These are phyloP conservation scores for Trebouxia sp. DNA, from an alignment of 139 green algal species.

Conservation along the genomic window DNA sequence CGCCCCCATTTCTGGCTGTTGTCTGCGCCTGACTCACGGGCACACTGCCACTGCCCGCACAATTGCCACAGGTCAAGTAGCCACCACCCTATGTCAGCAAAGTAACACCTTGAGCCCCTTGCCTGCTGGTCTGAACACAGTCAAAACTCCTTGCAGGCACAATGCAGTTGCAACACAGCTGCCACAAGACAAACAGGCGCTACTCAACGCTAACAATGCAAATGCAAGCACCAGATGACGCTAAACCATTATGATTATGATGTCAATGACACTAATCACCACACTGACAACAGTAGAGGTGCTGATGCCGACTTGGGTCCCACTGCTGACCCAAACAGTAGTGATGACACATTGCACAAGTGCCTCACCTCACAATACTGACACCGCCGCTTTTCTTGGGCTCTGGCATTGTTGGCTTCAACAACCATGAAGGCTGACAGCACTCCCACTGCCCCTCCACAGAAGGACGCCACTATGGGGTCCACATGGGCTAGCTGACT, in stretches of 20 bases:
- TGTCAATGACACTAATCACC: background rate
- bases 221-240: background rate
- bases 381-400: slow-evolving; percentile 73
- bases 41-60: slow-evolving; percentile 57
- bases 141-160: too few relatives aligned
- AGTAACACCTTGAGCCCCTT: background rate
- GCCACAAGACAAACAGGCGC: background rate
- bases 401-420: slow-evolving; percentile 93
- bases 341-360: background rate
- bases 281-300: too few relatives aligned
- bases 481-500: slow-evolving; percentile 92
- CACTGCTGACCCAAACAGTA: too few relatives aligned
- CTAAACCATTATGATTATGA: background rate
- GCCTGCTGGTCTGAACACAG: too few relatives aligned
- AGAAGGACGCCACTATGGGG: slow-evolving; percentile 98
- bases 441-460: slow-evolving; percentile 93
- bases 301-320: too few relatives aligned
- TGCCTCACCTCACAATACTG: slow-evolving; percentile 69
- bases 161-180: too few relatives aligned
- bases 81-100: slow-evolving; percentile 63
- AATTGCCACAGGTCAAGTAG: slow-evolving; percentile 92
- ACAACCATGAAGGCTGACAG: slow-evolving; percentile 94
- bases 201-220: background rate
- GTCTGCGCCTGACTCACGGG: background rate
- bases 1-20: background rate